These are phyloP conservation scores for Gracilaria domingensis DNA, from an alignment of 23 red algal species.

Conservation along the genomic window DNA sequence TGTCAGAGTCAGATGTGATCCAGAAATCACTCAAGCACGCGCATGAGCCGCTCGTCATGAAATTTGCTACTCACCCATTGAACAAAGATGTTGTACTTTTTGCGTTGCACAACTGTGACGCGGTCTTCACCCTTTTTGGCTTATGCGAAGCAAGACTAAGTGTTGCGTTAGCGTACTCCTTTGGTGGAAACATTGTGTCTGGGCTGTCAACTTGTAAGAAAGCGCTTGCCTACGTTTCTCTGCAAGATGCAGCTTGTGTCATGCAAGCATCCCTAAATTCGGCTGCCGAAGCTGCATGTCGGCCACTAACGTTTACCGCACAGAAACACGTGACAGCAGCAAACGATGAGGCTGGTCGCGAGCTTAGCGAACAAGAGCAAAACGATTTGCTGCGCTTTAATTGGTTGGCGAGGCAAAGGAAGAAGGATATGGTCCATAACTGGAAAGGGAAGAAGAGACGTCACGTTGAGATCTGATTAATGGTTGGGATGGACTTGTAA, in stretches of 20 bases:
- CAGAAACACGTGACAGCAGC: neutral
- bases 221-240: neutral
- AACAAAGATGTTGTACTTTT: slow-evolving; percentile 6
- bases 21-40: neutral
- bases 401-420: slow-evolving; percentile 2
- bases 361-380: neutral
- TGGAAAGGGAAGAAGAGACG: slow-evolving; percentile 44
- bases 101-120: neutral
- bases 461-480: slow-evolving; percentile 16
- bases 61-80: neutral
- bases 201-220: neutral
- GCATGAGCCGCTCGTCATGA: neutral
- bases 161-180: neutral
- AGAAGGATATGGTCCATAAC: slow-evolving; percentile 15
- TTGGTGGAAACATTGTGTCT: neutral
- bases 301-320: neutral
- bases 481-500: neutral
- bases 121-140: slow-evolving; percentile 6
- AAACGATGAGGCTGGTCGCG: neutral
- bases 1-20: neutral
- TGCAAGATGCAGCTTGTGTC: neutral
- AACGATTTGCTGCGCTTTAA: slow-evolving; percentile 3
- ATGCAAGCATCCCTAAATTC: neutral
- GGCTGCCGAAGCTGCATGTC: neutral
- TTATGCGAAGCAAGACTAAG: neutral